Base-by-base conservation (phyloP, 805 yeast species). In the Saccharomycopsis capsularis region DNA sequence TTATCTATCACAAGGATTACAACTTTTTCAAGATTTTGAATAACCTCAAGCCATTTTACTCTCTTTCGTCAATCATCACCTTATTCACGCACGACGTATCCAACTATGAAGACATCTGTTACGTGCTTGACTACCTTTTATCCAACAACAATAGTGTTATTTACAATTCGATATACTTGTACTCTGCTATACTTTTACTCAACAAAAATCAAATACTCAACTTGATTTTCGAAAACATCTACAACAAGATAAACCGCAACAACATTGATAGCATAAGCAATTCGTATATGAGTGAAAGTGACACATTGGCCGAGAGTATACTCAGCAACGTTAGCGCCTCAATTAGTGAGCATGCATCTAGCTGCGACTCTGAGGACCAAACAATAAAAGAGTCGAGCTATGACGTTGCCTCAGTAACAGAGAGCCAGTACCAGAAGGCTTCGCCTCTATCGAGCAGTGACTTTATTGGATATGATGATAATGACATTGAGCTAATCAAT, bases 41-140 rank as follows among this genome's bases (percentile, higher is more conserved):
- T 21, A 57, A 74, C 18, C 69, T 79, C 13, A 70, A 73, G 51
- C 87, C 88, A 1, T 73, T 73, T 47, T 90, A 79, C 59, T 84
- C 88, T 0, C 64, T 93, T 15, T 84, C 96, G 18, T 76, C 91
- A 1, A 67, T 91, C 1, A 69, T 91, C 32, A 88, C 98, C 1
- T 57, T 86, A 41, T 87, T 81, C 60, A 69, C 91, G 6, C 97
- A 90, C 65, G 89, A 87, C 52, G 55, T 76, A 18, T 65, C 68
- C 40, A 68, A 71, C 30, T 65, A 74, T 42, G 66, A 66, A 11
- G 74, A 76, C 25, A 64, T 85, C 4, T 69, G 78, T 48, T 63
- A 71, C 3, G 63, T 91, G 2, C 86, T 93, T 77, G 95, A 87
- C 60, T 76, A 74, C 47, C 68, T 83, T 5, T 65, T 89, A 35